Evolutionary conservation across 2,329 filamentous ascomycete genomes (phyloP), one percentile per base, ranked within the genome.

Genomic region (Alternaria tenuissima): DNA sequence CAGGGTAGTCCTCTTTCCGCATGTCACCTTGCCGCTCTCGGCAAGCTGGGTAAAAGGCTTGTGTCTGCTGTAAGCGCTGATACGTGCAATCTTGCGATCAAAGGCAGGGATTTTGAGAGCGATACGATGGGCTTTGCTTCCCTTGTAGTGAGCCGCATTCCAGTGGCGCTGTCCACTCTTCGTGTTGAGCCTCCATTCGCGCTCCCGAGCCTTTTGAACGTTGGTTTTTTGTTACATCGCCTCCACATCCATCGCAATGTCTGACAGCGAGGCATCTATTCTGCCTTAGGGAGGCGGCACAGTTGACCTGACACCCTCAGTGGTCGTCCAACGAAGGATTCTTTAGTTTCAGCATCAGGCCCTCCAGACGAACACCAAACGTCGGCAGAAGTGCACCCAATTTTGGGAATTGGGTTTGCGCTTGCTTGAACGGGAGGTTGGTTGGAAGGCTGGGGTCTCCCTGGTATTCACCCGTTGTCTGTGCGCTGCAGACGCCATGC

Each of bases 141-240:
- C 54, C 59, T 48, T 52, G 56, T 57, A 52, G 62, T 68, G 73
- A 77, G 72, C 74, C 74, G 74, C 73, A 76, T 70, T 52, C 43
- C 44, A 32, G 46, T 57, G 61, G 55, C 62, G 65, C 66, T 64
- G 66, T 49, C 59, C 51, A 58, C 63, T 52, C 26, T 59, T 70
- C 65, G 73, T 73, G 71, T 67, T 71, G 64, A 70, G 66, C 59
- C 69, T 72, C 67, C 39, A 75, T 76, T 73, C 66, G 75, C 62
- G 63, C 67, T 57, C 46, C 41, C 22, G 36, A 18, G 36, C 48
- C 59, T 59, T 61, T 53, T 43, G 41, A 18, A 39, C 62, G 68
- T 68, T 69, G 65, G 61, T 42, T 43, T 46, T 44, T 57, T 60
- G 24, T 20, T 22, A 56, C 66, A 65, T 59, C 36, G 65, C 67